Evolutionary conservation across 352 stramenopile species (phyloP).

Genomic region (Phytopythium oedochilum): DNA sequence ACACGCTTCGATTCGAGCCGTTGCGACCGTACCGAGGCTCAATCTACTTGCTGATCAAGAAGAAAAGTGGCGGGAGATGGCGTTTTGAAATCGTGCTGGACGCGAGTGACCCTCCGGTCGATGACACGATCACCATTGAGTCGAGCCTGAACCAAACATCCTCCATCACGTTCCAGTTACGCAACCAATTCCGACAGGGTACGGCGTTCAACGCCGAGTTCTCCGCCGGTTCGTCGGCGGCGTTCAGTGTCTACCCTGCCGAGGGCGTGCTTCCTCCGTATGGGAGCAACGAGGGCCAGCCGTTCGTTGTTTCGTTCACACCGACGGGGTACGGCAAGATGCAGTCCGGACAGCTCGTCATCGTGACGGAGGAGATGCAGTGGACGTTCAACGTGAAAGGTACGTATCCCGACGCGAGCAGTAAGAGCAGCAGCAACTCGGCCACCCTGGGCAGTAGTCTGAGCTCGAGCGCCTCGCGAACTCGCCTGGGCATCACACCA

Average conservation of each 20-base stretch:
- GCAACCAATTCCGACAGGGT: constrained; percentile 80
- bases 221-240: constrained; percentile 76
- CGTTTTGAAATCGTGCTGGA: constrained; percentile 84
- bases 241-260: constrained; percentile 86
- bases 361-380: constrained; percentile 89
- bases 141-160: constrained; percentile 83
- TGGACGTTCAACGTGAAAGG: constrained; percentile 92
- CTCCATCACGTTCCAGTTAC: constrained; percentile 82
- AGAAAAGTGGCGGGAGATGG: constrained; percentile 81
- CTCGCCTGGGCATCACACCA: constrained; percentile 25
- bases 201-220: constrained; percentile 86
- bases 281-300: constrained; percentile 57
- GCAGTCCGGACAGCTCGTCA: constrained; percentile 82
- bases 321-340: constrained; percentile 91
- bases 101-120: constrained; percentile 67
- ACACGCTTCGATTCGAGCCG: constrained; percentile 78
- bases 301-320: constrained; percentile 89
- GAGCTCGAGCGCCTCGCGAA: constrained; percentile 42
- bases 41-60: constrained; percentile 72
- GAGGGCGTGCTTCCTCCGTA: constrained; percentile 73
- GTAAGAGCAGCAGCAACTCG: constrained; percentile 23
- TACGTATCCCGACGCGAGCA: constrained; percentile 64
- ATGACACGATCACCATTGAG: constrained; percentile 88
- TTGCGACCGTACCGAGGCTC: constrained; percentile 78
- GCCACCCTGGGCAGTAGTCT: constrained; percentile 30